These are phyloP conservation scores for Trichosanthes cucumerina DNA, from an alignment of 306 rosid species.

Conservation along the genomic window DNA sequence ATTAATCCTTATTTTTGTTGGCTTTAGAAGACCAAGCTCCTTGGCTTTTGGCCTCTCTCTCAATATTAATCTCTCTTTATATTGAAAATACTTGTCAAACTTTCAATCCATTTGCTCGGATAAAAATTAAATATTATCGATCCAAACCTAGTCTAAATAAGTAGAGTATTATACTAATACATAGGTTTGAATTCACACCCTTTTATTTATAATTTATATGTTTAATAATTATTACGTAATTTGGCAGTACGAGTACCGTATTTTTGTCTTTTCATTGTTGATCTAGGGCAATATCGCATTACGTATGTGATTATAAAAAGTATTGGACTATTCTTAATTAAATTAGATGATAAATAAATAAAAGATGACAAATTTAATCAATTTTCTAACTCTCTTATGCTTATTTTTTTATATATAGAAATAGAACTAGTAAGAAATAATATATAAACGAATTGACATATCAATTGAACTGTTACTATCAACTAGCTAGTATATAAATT, in stretches of 20 bases:
- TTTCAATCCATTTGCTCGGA: neutral
- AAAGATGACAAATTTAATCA: too few relatives aligned
- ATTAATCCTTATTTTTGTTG: neutral
- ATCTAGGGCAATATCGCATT: too few relatives aligned
- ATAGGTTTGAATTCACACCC: neutral
- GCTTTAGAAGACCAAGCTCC: neutral
- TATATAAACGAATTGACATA: neutral
- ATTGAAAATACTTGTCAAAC: neutral
- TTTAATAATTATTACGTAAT: too few relatives aligned
- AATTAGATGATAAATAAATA: neutral
- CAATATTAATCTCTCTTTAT: neutral
- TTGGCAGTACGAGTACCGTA: neutral
- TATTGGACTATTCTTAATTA: neutral
- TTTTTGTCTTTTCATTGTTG: too few relatives aligned
- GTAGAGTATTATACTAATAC: too few relatives aligned
- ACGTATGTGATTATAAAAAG: too few relatives aligned
- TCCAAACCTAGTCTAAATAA: neutral
- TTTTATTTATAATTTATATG: too few relatives aligned
- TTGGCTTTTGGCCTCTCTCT: neutral
- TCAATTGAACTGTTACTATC: neutral
- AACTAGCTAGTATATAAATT: neutral
- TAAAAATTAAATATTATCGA: neutral
- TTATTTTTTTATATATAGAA: too few relatives aligned
- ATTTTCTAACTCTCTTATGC: too few relatives aligned
- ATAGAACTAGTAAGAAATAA: neutral